Base-by-base conservation (phyloP, 495 filamentous ascomycete genomes). In the Penicillium flavigenum region DNA sequence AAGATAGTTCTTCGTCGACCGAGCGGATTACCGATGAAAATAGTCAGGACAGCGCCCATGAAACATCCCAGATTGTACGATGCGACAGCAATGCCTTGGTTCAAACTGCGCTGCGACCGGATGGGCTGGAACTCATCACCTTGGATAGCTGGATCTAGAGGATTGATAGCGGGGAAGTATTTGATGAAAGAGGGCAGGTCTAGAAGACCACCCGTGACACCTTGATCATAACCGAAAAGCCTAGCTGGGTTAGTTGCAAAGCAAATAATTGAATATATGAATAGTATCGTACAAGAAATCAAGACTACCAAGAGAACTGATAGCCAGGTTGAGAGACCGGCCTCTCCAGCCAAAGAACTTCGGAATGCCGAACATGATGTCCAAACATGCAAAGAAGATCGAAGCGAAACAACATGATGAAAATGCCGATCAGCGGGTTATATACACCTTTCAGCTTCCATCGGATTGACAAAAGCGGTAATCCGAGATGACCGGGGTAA, bases 1-100 rank as follows among this genome's bases (percentile, higher is more conserved):
- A 90, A 83, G 62, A 90, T 88, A 49, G 85, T 87, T 41, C 71
- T 75, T 56, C 81, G 82, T 19, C 88, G 81, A n/a, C 88, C 88
- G 10, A 90, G 81, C 0, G 76, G 69, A 57, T 92, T 83, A 38
- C 89, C 87, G 52, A 91, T 78, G 65, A 84, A 88, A 58, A 92
- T 87, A 10, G 81, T 84, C 47, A 84, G 64, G 50, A 90, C 75
- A 5, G 88, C 83, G 17, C 89, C 88, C 50, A 84, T 63, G 69
- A 92, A 90, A 68, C 87, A 91, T 16, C 89, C 88, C n/a, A 90
- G 59, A 63, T 90, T 88, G 75, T 90, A 91, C 12, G 80, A 76
- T 1, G 84, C 81, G 10, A 82, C 85, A 1, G 85, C 75, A 74
- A 72, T 75, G 12, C 81, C 81, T 73, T 84, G 54, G 57, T 63